Conservation (phyloP, 2,329 filamentous ascomycete species). For the Botrytis byssoidea region DNA sequence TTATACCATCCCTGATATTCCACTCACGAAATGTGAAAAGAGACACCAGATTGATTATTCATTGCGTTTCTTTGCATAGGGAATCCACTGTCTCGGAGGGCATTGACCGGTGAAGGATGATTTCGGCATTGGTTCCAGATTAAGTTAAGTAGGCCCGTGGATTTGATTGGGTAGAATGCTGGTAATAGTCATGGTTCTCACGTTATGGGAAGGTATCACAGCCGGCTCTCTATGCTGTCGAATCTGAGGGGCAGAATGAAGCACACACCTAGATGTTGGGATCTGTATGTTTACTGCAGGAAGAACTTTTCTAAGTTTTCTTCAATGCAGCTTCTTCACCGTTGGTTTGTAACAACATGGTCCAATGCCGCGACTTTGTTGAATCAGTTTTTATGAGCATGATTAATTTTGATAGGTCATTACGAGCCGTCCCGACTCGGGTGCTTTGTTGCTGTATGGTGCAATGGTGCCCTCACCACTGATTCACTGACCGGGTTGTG, state of each 20-base stretch:
- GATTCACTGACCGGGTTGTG: conserved; percentile 8
- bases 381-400: not conserved
- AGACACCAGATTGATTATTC: not conserved
- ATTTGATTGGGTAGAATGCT: conserved; percentile 9
- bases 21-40: conserved; percentile 13
- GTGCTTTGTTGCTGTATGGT: not conserved
- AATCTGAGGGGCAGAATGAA: conserved; percentile 11
- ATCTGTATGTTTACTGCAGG: conserved; percentile 14
- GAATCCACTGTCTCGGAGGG: conserved; percentile 15
- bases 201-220: conserved; percentile 20
- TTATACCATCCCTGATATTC: conserved; percentile 18
- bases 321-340: conserved; percentile 10
- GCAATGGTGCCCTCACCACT: conserved; percentile 8
- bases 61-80: not conserved
- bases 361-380: not conserved
- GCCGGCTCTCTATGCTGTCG: conserved; percentile 9
- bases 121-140: conserved; percentile 10
- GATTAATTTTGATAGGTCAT: not conserved
- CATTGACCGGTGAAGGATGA: conserved; percentile 20
- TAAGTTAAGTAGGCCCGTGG: conserved; percentile 1
- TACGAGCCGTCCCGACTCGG: not conserved
- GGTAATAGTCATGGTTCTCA: conserved; percentile 18
- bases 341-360: conserved; percentile 6
- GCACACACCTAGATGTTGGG: not conserved
- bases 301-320: conserved; percentile 5